Evolutionary conservation across 2,329 filamentous ascomycete species (phyloP), one percentile per base, ranked within the genome.

Genomic region (Fusarium sambucinum): DNA sequence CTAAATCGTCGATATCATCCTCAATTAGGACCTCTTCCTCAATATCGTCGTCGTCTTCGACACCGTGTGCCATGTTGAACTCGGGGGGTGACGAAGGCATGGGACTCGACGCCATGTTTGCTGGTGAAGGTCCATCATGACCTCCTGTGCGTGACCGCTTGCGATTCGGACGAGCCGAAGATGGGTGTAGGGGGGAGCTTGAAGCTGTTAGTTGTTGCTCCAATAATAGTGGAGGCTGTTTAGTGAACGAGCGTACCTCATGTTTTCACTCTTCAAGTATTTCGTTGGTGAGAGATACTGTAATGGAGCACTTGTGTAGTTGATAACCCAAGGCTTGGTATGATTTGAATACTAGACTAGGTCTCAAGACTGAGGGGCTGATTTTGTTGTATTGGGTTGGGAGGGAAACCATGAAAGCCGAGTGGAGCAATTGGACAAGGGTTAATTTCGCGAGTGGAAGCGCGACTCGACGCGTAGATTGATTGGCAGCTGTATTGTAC

Each of bases 121-220:
- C 80, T 16, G 87, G 83, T 29, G 86, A 87, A 5, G 80, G 78
- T 30, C 77, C 82, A 78, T 88, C 85, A 62, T 83, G 84, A 46
- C 80, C 85, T 53, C 79, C 81, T 17, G 80, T 81, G 59, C 86
- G 85, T 35, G 85, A 82, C 48, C 87, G 85, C 76, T 89, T 89
- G 72, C 86, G 85, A 74, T 78, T 84, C 45, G 80, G 78, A 55
- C 83, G 80, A 42, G 81, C 84, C 27, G 86, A 97, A 74, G 90
- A 93, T 69, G 94, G 94, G 63, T 91, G 90, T 64, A 96, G 86
- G 77, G 94, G 94, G 78, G 93, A 96, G 84, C 92, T 96, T 76
- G 25, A 48, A 32, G 6, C 14, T 23, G 68, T 74, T 40, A 71
- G 71, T 19, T 32, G 4, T 30, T 56, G 21, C 37, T 45, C 9